These are phyloP conservation scores for Lachancea lanzarotensis DNA, from an alignment of 805 yeast genomes.

Conservation along the genomic window DNA sequence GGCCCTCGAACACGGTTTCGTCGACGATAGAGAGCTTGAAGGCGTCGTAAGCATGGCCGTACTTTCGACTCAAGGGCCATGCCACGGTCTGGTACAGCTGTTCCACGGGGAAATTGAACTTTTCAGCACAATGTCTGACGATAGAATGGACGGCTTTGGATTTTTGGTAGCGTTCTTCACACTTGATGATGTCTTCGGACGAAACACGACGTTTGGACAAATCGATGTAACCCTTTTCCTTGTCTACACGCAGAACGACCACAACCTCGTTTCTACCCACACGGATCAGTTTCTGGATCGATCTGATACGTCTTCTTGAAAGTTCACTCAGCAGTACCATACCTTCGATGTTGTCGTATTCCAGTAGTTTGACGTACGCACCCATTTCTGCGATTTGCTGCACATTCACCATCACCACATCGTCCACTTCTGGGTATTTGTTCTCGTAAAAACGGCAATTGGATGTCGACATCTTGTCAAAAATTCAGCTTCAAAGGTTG, in stretches of 20 bases:
- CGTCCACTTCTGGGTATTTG: constrained; percentile 98
- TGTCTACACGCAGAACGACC: constrained; percentile 95
- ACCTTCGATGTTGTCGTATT: constrained; percentile 97
- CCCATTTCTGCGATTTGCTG: constrained; percentile 99
- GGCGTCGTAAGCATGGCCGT: constrained; percentile 96
- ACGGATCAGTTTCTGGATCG: constrained; percentile 94
- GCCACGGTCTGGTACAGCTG: constrained; percentile 81
- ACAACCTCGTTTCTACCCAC: constrained; percentile 98
- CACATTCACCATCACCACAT: constrained; percentile 98
- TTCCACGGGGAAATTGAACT: constrained; percentile 83
- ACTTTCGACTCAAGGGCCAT: constrained; percentile 94
- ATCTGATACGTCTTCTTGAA: constrained; percentile 97
- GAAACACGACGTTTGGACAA: constrained; percentile 95
- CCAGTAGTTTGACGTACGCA: constrained; percentile 91
- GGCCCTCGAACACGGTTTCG: constrained; percentile 71
- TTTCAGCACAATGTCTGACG: constrained; percentile 96
- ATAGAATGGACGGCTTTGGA: constrained; percentile 98
- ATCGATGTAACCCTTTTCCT: constrained; percentile 97
- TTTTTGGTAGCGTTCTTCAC: constrained; percentile 96
- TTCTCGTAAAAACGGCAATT: constrained; percentile 96
- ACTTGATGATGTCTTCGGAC: constrained; percentile 93
- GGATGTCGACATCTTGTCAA: constrained; percentile 60
- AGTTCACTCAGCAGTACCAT: constrained; percentile 94
- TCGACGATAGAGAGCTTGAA: constrained; percentile 94
- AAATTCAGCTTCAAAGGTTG: not conserved